A percentile compares a stretch with the other conserved stretches of the same genome.
Evolutionary conservation across 495 filamentous ascomycete genomes (phyloP).

Genomic region (Echria macrotheca): DNA sequence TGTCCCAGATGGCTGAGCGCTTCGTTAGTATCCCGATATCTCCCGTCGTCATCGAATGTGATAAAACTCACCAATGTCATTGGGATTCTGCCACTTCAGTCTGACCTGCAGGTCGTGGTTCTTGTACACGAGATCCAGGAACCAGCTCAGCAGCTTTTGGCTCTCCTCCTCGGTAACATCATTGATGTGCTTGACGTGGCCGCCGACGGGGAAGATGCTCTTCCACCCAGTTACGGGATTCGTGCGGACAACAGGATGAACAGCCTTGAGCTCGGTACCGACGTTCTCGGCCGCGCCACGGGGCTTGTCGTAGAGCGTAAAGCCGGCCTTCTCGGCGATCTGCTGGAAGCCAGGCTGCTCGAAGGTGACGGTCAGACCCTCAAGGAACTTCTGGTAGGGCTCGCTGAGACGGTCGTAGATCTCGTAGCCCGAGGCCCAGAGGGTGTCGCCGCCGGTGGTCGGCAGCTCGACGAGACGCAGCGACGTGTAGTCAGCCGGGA

Average conservation of each 20-base stretch:
- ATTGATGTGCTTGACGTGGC: constrained; percentile 59
- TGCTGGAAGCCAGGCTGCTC: constrained; percentile 53
- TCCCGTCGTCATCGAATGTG: too few relatives aligned
- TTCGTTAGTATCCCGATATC: too few relatives aligned
- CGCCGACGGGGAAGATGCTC: constrained; percentile 58
- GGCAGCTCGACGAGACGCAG: constrained; percentile 56
- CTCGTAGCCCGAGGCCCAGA: constrained; percentile 71
- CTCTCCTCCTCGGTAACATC: constrained; percentile 59
- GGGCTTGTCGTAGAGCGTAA: constrained; percentile 50
- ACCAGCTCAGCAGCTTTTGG: constrained; percentile 52
- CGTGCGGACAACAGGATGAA: constrained; percentile 67
- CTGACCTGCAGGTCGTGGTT: constrained; percentile 75
- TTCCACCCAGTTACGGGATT: constrained; percentile 81
- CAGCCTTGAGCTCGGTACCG: constrained; percentile 52
- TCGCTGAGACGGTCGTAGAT: constrained; percentile 65
- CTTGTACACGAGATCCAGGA: constrained; percentile 53
- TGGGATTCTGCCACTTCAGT: constrained; percentile 55
- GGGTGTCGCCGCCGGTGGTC: constrained; percentile 52
- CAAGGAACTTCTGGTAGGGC: constrained; percentile 62
- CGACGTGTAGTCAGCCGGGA: constrained; percentile 58
- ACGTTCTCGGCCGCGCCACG: constrained; percentile 62
- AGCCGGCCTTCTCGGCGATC: constrained; percentile 46
- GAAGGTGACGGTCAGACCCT: constrained; percentile 60
- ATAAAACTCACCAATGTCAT: constrained; percentile 46
- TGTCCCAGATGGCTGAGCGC: constrained; percentile 80